Base-by-base conservation (phyloP, 352 stramenopile species). In the Poterioochromonas sp. region DNA sequence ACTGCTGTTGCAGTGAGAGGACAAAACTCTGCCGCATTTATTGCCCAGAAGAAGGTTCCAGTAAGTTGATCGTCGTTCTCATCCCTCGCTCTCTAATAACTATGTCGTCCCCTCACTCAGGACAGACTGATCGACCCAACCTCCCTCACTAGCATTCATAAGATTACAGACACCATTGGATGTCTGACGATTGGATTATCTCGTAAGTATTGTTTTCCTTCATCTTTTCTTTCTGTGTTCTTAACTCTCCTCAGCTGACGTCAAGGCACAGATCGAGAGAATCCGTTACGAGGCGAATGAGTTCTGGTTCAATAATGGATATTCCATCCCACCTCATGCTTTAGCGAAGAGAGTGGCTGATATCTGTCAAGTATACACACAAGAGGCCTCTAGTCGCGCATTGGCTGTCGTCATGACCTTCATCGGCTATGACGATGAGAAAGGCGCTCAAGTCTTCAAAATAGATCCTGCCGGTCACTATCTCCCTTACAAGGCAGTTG, bases 11-110 rank as follows among this genome's bases (percentile, higher is more conserved):
- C 93, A 35, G 89, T 98, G 39, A 88, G 94, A 40, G 95, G 95
- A 35, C 91, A 89, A 79, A 92, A 98, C 80, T 94, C 88, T 79
- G 87, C 83, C 35, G 93, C 94, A 26, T 92, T 99, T 49, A 94
- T 98, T 44, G 99, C 96, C 0, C 95, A 99, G 85, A 98, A 98
- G 84, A 99, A 99, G 85, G 94, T 99, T 43, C 91, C 95, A 82
- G 94, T 93, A 79, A 51, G 77, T 77, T 40, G 76, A 5, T 20
- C 58, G 12, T 39, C 58, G 5, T 68, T 26, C 58, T 18, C 26
- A 68, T 18, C 34, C 26, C 8, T 26, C 73, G 43, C 76, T 80
- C 58, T 47, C 41, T 2, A 35, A 60, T 53, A 51, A 68, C 20
- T 53, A 70, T n/a, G n/a, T n/a, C n/a, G n/a, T n/a, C n/a, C 8